Conservation (phyloP, 176 grass and related monocot genomes). For the Carex myosuroides region DNA sequence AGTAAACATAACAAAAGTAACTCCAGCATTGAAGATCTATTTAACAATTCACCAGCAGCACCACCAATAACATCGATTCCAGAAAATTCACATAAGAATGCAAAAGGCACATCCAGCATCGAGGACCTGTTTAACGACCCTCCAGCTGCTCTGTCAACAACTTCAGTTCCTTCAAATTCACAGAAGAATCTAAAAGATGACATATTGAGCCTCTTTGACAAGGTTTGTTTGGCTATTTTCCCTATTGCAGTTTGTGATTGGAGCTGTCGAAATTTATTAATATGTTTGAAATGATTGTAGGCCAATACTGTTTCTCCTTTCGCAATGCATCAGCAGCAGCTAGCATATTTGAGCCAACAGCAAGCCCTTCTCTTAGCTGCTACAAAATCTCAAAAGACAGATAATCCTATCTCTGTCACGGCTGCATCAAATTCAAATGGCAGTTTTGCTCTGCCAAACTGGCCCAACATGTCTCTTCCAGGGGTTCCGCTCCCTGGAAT, state of each 20-base stretch:
- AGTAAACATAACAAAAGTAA: constrained; percentile 12
- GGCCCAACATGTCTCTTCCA: constrained; percentile 20
- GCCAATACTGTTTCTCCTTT: constrained; percentile 35
- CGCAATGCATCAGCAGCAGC: constrained; percentile 35
- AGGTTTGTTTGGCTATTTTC: constrained; percentile 22
- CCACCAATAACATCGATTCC: neutral
- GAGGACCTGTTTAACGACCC: constrained; percentile 33
- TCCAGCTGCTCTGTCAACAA: neutral
- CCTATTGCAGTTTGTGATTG: neutral
- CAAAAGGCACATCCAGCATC: constrained; percentile 12
- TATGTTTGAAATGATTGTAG: constrained; percentile 21
- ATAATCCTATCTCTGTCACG: neutral
- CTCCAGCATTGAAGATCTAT: constrained; percentile 27
- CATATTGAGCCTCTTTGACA: constrained; percentile 50
- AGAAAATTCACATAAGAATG: constrained; percentile 21
- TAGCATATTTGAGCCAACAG: constrained; percentile 31
- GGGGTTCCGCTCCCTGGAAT: constrained; percentile 25
- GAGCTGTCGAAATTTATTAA: neutral
- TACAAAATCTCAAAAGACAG: constrained; percentile 18
- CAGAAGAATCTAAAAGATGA: constrained; percentile 35
- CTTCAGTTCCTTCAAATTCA: constrained; percentile 2
- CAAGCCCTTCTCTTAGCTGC: constrained; percentile 26
- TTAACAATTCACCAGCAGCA: constrained; percentile 18
- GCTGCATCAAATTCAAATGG: neutral
- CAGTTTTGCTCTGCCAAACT: constrained; percentile 21